These are phyloP conservation scores for Fusarium neocosmosporiellum DNA, from an alignment of 2,329 filamentous ascomycete genomes.

Conservation along the genomic window DNA sequence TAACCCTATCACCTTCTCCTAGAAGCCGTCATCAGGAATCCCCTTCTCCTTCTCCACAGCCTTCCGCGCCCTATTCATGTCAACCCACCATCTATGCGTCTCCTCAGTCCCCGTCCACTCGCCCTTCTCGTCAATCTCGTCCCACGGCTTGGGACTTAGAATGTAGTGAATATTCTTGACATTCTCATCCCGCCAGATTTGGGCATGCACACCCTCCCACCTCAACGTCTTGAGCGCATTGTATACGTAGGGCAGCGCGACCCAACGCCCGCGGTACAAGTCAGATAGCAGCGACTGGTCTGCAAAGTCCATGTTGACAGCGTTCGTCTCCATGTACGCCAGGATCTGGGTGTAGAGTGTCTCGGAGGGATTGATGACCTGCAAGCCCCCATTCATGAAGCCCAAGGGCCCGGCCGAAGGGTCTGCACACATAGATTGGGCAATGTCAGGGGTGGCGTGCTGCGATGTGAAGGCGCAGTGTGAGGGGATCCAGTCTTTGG, in stretches of 20 bases:
- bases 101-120: conserved; percentile 58
- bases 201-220: conserved; percentile 62
- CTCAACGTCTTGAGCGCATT: conserved; percentile 73
- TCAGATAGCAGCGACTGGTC: conserved; percentile 70
- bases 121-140: conserved; percentile 59
- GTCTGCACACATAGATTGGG: conserved; percentile 58
- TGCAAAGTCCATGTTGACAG: conserved; percentile 64
- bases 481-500: conserved; percentile 70
- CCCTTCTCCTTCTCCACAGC: conserved; percentile 53
- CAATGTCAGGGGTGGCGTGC: conserved; percentile 58
- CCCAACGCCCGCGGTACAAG: conserved; percentile 67
- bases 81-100: conserved; percentile 68
- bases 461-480: conserved; percentile 71
- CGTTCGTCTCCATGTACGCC: conserved; percentile 60
- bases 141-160: conserved; percentile 71
- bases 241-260: conserved; percentile 68
- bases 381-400: conserved; percentile 63
- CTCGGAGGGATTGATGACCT: conserved; percentile 65
- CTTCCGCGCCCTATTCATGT: conserved; percentile 59
- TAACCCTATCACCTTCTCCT: neutral
- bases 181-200: conserved; percentile 67
- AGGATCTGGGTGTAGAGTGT: conserved; percentile 63
- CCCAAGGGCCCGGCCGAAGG: conserved; percentile 60
- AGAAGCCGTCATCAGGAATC: conserved; percentile 46
- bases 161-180: conserved; percentile 74